Conservation (phyloP, 345 rosid genomes). For the Cardamine chenopodiifolia region DNA sequence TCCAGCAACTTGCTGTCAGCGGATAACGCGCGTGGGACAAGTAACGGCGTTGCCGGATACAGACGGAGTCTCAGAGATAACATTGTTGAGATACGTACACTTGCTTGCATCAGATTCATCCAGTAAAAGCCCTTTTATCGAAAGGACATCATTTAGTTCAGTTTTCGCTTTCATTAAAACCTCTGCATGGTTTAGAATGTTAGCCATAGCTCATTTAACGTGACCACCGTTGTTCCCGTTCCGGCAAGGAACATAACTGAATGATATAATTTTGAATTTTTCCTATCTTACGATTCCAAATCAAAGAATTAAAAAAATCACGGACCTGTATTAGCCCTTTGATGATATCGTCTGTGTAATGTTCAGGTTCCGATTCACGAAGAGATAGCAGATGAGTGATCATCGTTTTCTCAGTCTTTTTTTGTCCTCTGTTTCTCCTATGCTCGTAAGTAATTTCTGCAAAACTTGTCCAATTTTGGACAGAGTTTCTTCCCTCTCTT, state of each 20-base stretch:
- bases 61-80: conserved; percentile 46
- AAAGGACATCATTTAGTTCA: neutral
- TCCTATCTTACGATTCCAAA: neutral
- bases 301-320: neutral
- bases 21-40: conserved; percentile 48
- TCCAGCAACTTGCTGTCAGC: conserved; percentile 42
- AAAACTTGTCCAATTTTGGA: conserved; percentile 42
- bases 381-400: conserved; percentile 51
- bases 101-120: conserved; percentile 43
- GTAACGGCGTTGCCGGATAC: conserved; percentile 33
- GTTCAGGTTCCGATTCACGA: conserved; percentile 50
- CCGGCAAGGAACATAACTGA: neutral
- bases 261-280: neutral
- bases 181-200: neutral
- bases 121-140: conserved; percentile 6
- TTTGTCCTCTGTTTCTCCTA: conserved; percentile 4
- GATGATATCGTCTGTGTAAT: conserved; percentile 52
- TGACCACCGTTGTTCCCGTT: conserved; percentile 16
- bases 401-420: conserved; percentile 42
- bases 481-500: conserved; percentile 34
- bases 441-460: conserved; percentile 51
- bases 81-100: conserved; percentile 35
- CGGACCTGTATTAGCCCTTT: conserved; percentile 48
- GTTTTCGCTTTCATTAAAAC: neutral
- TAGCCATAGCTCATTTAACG: conserved; percentile 13